phyloP scores from a whole-genome alignment of 495 filamentous ascomycete species.

The Hypomontagnella submonticulosa region DNA sequence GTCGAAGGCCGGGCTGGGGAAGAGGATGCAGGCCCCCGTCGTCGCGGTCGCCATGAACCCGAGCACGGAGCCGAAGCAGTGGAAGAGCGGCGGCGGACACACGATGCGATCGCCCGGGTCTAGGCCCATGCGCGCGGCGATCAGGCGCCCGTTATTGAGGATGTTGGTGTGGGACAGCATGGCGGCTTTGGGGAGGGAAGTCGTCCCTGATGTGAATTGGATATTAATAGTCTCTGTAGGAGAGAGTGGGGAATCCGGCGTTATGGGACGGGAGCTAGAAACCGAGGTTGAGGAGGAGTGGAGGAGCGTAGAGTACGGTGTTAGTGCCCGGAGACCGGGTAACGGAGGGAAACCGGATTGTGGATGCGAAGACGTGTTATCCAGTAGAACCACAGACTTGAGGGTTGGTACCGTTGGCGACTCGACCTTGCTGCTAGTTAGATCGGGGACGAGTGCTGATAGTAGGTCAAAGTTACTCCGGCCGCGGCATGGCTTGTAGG shows the following conservation, averaged over 20 bases:
- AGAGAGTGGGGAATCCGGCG: constrained; percentile 62
- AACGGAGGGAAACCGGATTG: constrained; percentile 46
- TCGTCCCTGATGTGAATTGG: constrained; percentile 97
- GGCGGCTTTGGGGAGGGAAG: constrained; percentile 88
- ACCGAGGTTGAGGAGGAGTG: constrained; percentile 21
- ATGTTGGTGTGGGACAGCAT: constrained; percentile 87
- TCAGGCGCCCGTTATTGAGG: constrained; percentile 87
- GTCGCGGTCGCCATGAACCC: constrained; percentile 96
- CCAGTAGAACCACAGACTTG: constrained; percentile 75
- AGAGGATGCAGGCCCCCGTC: constrained; percentile 84
- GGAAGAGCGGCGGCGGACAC: constrained; percentile 89
- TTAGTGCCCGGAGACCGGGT: constrained; percentile 48
- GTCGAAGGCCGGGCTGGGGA: constrained; percentile 89
- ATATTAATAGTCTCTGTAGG: constrained; percentile 87
- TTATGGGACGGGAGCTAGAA: constrained; percentile 53
- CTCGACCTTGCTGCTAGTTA: constrained; percentile 62
- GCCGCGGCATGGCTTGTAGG: constrained; percentile 75
- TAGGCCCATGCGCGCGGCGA: constrained; percentile 85
- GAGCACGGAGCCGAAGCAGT: constrained; percentile 91
- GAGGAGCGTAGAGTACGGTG: constrained; percentile 66
- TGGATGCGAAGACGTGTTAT: constrained; percentile 74
- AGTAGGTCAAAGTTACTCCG: constrained; percentile 80
- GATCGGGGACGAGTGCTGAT: constrained; percentile 69
- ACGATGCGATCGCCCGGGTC: constrained; percentile 77
- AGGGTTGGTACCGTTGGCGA: constrained; percentile 77